A percentile compares a stretch with the other conserved stretches of the same genome.
phyloP scores from a whole-genome alignment of 2,329 filamentous ascomycete species.

The Botrytis galanthina region DNA sequence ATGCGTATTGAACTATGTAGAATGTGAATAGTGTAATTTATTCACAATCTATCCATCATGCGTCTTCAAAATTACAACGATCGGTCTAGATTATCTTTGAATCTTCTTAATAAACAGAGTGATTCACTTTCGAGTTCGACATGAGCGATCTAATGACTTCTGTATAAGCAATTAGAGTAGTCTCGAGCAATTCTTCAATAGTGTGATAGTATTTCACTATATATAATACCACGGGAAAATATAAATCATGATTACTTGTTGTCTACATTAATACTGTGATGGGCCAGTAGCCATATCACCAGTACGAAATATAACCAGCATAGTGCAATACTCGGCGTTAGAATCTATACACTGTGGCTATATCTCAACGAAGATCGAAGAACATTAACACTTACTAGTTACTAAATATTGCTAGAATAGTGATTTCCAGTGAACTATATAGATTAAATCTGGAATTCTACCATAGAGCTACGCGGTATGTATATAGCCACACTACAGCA shows the following conservation, averaged over 20 bases:
- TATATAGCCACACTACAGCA: neutral
- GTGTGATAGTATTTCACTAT: neutral
- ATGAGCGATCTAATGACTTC: neutral
- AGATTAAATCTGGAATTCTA: neutral
- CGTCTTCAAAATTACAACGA: too few species aligned
- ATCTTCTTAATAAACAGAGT: neutral
- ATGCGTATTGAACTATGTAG: neutral
- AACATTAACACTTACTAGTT: neutral
- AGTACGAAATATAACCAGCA: neutral
- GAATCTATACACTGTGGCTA: neutral
- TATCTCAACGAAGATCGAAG: fast-evolving
- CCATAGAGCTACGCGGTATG: neutral
- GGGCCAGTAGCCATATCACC: neutral
- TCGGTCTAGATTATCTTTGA: neutral
- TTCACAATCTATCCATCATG: neutral
- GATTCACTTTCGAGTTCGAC: neutral
- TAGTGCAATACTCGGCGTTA: neutral
- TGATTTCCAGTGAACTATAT: fast-evolving
- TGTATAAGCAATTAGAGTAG: neutral
- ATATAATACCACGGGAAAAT: neutral
- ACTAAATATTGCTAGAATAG: neutral
- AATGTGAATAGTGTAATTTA: neutral
- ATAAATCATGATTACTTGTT: neutral
- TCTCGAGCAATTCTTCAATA: neutral
- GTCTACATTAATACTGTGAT: neutral